phyloP scores from a whole-genome alignment of 2,329 filamentous ascomycete species.

The Didymella glomerata region DNA sequence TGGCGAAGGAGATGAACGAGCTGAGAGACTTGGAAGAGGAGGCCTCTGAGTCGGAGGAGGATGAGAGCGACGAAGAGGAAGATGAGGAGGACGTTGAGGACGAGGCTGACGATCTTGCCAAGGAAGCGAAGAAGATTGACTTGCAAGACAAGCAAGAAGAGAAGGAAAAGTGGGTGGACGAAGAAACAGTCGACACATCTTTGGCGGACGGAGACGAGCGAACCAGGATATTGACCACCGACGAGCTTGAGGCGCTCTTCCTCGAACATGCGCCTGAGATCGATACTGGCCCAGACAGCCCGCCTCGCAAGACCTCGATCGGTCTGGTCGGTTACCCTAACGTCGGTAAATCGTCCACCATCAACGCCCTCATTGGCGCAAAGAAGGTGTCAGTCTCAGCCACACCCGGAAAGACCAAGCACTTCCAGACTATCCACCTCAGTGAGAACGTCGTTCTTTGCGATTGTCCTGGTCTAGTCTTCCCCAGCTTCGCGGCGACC shows the following conservation, averaged over 20 bases:
- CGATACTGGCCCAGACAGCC: constrained; percentile 57
- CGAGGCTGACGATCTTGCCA: constrained; percentile 53
- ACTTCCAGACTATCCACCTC: constrained; percentile 97
- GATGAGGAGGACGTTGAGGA: constrained; percentile 55
- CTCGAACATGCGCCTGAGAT: constrained; percentile 74
- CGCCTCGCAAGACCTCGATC: constrained; percentile 78
- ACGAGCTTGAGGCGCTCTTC: constrained; percentile 91
- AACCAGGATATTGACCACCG: constrained; percentile 84
- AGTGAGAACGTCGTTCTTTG: constrained; percentile 89
- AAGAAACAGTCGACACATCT: constrained; percentile 50
- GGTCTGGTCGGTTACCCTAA: constrained; percentile 98
- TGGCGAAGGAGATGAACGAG: constrained; percentile 91
- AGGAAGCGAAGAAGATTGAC: constrained; percentile 56
- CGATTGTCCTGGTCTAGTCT: constrained; percentile 98
- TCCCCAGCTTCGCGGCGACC: constrained; percentile 96
- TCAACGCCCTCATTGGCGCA: constrained; percentile 96
- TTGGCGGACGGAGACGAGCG: constrained; percentile 54
- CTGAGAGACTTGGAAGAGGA: constrained; percentile 66
- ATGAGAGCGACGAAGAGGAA: constrained; percentile 52
- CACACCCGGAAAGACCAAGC: constrained; percentile 98
- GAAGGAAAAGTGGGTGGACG: constrained; percentile 52
- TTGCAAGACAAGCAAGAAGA: constrained; percentile 56
- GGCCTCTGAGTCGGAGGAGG: constrained; percentile 57
- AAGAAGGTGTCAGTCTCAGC: constrained; percentile 99
- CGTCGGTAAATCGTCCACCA: constrained; percentile 98